These are phyloP conservation scores for Tolypocladium sp. DNA, from an alignment of 2,329 filamentous ascomycete species.

Conservation along the genomic window DNA sequence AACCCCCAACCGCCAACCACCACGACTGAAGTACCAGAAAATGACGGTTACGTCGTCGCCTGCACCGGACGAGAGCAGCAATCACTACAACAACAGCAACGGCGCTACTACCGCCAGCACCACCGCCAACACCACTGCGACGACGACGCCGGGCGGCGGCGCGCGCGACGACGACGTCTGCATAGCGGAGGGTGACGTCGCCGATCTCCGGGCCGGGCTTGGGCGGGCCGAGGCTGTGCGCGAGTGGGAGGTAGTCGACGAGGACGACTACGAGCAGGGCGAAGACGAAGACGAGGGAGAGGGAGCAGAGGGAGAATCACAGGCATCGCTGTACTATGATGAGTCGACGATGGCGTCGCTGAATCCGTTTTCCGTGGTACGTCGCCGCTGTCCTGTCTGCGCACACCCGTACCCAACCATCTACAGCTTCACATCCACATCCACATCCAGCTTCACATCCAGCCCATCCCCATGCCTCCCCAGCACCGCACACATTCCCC, in stretches of 20 bases:
- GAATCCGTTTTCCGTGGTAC: constrained; percentile 43
- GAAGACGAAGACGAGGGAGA: constrained; percentile 11
- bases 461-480: background rate
- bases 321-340: constrained; percentile 47
- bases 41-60: background rate
- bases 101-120: too few species aligned
- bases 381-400: constrained; percentile 15
- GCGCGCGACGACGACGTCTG: constrained; percentile 4
- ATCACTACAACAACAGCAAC: background rate
- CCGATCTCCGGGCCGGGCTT: constrained; percentile 4
- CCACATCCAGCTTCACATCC: too few species aligned
- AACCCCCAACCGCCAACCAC: background rate
- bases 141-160: background rate
- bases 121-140: background rate
- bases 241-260: background rate
- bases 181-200: constrained; percentile 17
- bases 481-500: background rate
- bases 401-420: too few species aligned
- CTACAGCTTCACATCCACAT: background rate
- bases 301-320: constrained; percentile 13
- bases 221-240: constrained; percentile 2
- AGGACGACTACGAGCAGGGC: constrained; percentile 1
- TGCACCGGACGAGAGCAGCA: background rate
- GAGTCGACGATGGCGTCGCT: constrained; percentile 47
- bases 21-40: background rate